Percentiles rank a stretch among this genome's conserved stretches.
Conservation (phyloP, 202 grass and related monocot species). For the Elaeis oleifera region DNA sequence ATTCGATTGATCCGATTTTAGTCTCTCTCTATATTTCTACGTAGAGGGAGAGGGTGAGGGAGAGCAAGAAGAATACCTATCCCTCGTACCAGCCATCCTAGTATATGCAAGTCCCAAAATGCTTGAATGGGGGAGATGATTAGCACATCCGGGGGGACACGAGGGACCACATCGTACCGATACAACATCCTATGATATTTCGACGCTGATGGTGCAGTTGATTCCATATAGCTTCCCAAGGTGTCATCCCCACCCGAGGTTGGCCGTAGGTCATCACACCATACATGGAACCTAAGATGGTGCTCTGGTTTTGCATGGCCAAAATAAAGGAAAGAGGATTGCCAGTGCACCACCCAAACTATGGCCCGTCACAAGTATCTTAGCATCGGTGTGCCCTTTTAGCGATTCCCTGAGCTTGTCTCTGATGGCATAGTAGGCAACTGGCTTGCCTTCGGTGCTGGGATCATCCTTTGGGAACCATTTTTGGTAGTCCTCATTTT, state of each 20-base stretch:
- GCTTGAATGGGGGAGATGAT: slow-evolving; percentile 25
- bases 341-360: slow-evolving; percentile 66
- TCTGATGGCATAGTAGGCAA: too few relatives aligned
- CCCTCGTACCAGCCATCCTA: slow-evolving; percentile 45
- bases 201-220: neutral
- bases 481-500: slow-evolving; percentile 11
- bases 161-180: neutral
- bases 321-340: slow-evolving; percentile 47
- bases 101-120: slow-evolving; percentile 51
- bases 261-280: slow-evolving; percentile 60
- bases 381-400: slow-evolving; percentile 34
- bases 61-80: slow-evolving; percentile 27
- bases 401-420: slow-evolving; percentile 14
- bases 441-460: slow-evolving; percentile 20
- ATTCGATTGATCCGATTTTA: too few relatives aligned
- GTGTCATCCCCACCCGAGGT: slow-evolving; percentile 52
- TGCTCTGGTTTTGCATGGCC: slow-evolving; percentile 47
- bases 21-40: too few relatives aligned
- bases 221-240: neutral
- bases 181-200: slow-evolving; percentile 11
- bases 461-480: slow-evolving; percentile 9
- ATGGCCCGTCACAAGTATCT: slow-evolving; percentile 62
- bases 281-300: slow-evolving; percentile 34
- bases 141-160: too few relatives aligned
- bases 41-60: too few relatives aligned